Evolutionary conservation across 2,329 filamentous ascomycete genomes (phyloP), one percentile per base, ranked within the genome.

Genomic region (Fusarium ramigenum): DNA sequence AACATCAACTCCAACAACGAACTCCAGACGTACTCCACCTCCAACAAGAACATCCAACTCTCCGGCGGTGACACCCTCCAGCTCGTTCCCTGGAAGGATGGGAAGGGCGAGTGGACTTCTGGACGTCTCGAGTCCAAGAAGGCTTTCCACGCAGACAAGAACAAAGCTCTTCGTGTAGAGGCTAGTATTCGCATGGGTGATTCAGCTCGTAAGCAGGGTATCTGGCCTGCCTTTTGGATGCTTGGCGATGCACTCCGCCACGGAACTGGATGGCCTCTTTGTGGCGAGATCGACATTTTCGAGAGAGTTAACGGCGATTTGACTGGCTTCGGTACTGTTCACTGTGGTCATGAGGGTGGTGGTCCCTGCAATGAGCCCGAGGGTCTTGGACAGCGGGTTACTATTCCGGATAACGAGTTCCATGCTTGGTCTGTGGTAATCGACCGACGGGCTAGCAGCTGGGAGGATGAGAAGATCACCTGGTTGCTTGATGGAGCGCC

Each of bases 141-240:
- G 75, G 80, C 83, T 8, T 88, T 85, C 80, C 84, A 83, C 5
- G 85, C 86, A 1, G 49, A 78, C 21, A 77, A 82, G 3, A 84
- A 84, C 53, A 79, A 79, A 39, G 73, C 77, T 52, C 86, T 86
- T 42, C 76, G 85, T 37, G 82, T 83, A 53, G 84, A 88, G 77
- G 83, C 83, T 15, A 78, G 78, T 46, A 79, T 88, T 60, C 83
- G 85, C 12, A 85, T 86, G 68, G 87, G 86, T 37, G 60, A 78
- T 16, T 64, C 77, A 21, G 71, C 71, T 36, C 80, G 82, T 54
- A 86, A 87, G 79, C 81, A 85, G 72, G 86, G 86, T 18, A 81
- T 88, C 70, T 88, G 86, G 86, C 86, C 86, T 5, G 86, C 86
- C 7, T 88, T 88, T 75, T 88, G 86, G 86, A 79, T 87, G 60